Evolutionary conservation across 306 rosid genomes (phyloP).

Genomic region (Quercus rubra): DNA sequence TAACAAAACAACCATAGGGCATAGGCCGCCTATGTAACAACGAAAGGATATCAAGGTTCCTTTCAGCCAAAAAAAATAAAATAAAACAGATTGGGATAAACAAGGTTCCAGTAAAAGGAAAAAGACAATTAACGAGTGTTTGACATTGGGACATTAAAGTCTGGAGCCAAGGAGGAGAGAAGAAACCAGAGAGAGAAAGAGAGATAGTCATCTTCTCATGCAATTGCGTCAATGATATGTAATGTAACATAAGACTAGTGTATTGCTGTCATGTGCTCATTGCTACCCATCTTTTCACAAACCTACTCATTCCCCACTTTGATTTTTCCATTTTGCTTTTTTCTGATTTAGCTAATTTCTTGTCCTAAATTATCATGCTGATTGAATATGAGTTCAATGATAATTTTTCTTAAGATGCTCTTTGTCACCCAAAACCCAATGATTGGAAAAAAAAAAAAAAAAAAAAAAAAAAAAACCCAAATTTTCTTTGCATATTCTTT

Average conservation of each 20-base stretch:
- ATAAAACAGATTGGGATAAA: not conserved
- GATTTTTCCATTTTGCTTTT: not conserved
- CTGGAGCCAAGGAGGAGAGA: not conserved
- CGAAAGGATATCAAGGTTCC: too few relatives aligned
- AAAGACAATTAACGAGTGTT: conserved; percentile 19
- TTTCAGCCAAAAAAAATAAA: too few relatives aligned
- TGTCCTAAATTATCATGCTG: not conserved
- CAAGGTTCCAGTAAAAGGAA: not conserved
- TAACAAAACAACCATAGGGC: too few relatives aligned
- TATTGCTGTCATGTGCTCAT: conserved; percentile 30
- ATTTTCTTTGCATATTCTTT: too few relatives aligned
- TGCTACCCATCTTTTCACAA: conserved; percentile 35
- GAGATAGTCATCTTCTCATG: not conserved
- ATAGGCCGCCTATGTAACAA: too few relatives aligned
- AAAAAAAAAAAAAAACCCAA: too few relatives aligned
- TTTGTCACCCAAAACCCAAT: too few relatives aligned
- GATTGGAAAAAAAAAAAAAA: too few relatives aligned
- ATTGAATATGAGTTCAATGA: too few relatives aligned
- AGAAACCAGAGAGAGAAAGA: not conserved
- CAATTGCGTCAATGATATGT: conserved; percentile 8
- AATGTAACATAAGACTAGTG: conserved; percentile 20
- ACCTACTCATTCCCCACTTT: conserved; percentile 53
- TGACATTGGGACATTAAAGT: conserved; percentile 10
- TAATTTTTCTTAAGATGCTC: too few relatives aligned
- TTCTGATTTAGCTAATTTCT: not conserved